Evolutionary conservation across 495 filamentous ascomycete genomes (phyloP), one percentile per base, ranked within the genome.

Genomic region (Xylaria bambusicola): DNA sequence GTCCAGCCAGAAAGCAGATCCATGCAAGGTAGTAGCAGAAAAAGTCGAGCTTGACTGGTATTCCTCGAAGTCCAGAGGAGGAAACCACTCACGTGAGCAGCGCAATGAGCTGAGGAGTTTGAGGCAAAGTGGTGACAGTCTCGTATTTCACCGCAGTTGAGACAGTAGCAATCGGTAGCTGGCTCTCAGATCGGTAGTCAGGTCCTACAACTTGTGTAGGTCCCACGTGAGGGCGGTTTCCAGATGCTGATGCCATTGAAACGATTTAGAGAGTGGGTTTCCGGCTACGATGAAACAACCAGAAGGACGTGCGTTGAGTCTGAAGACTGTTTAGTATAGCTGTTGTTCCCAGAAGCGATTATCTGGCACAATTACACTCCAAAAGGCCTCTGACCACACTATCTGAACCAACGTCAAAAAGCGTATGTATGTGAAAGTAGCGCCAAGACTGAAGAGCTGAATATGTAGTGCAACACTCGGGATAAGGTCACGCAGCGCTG

Each of bases 81-180:
- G 71, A 57, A 67, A 61, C 40, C 18, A 83, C 92, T 78, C 85
- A 98, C 94, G 94, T 96, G 73, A 98, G 84, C 57, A 98, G 84
- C 52, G 94, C 91, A 73, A 98, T 98, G 65, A 98, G 83, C 79
- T 98, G 94, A 40, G 94, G 92, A 10, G 95, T 97, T 75, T 98
- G 95, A 20, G 90, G 84, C 27, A 98, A 82, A 61, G 93, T 86
- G 67, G 91, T 88, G 58, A 98, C 91, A 79, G 95, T 97, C 33
- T 91, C 85, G 66, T 90, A 87, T 20, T 85, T 71, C n/a, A 97
- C 85, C 61, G 80, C 78, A 33, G 86, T 92, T 13, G 94, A 98
- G 49, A 98, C 90, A 3, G 92, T 97, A 10, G 92, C 92, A 36
- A 84, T 89, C 29, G 92, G 92, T 73, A 93, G 95, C 71, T 92